Evolutionary conservation across 129 eudicot species (phyloP).

Genomic region (Flaveria trinervia): DNA sequence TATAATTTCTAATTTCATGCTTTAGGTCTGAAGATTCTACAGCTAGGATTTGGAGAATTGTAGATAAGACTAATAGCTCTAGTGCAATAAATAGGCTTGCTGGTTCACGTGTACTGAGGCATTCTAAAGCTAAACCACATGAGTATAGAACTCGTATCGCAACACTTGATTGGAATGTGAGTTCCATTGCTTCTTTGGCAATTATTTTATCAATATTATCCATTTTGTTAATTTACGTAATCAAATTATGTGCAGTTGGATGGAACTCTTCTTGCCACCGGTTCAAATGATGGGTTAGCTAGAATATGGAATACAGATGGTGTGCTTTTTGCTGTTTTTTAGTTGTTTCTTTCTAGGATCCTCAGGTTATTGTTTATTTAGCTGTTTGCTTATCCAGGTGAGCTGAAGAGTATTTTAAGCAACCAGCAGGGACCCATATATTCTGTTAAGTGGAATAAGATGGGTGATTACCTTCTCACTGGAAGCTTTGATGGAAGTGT

Average conservation of each 20-base stretch:
- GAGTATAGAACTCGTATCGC: conserved; percentile 44
- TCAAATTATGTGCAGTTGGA: conserved; percentile 42
- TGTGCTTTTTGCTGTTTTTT: conserved; percentile 19
- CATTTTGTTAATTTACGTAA: conserved; percentile 2
- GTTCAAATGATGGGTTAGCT: conserved; percentile 57
- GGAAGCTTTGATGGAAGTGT: conserved; percentile 58
- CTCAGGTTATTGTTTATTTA: conserved; percentile 12
- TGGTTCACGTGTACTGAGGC: conserved; percentile 41
- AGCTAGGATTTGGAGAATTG: conserved; percentile 59
- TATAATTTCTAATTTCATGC: neutral
- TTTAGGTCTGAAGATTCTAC: conserved; percentile 66
- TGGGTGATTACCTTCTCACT: conserved; percentile 56
- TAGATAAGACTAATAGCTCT: conserved; percentile 27
- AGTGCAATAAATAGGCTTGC: conserved; percentile 24
- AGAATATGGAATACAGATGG: conserved; percentile 63
- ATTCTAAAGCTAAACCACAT: conserved; percentile 35
- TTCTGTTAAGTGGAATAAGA: conserved; percentile 61
- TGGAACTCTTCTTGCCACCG: conserved; percentile 72
- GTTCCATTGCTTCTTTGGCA: conserved; percentile 26
- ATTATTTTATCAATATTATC: neutral
- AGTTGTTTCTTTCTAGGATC: conserved; percentile 5
- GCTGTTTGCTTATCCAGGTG: conserved; percentile 40
- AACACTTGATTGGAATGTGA: conserved; percentile 68
- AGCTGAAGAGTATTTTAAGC: conserved; percentile 43
- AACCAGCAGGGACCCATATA: conserved; percentile 47